These are phyloP conservation scores for Penicillium frequentans DNA, from an alignment of 2,329 filamentous ascomycete species.

Conservation along the genomic window DNA sequence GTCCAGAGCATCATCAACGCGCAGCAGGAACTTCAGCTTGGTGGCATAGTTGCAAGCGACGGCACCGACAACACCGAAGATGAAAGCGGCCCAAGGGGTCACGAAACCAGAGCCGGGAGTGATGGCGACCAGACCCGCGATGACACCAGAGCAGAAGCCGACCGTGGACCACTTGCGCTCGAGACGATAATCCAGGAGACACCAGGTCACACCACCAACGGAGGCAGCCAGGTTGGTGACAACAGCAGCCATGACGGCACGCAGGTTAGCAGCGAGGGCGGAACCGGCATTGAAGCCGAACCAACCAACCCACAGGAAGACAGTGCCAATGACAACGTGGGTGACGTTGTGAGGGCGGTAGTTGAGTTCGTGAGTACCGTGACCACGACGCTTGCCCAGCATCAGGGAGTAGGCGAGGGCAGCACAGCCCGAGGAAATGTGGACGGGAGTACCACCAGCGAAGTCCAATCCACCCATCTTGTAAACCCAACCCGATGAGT, in stretches of 20 bases:
- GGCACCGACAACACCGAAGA: slow-evolving; percentile 76
- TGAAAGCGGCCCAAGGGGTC: slow-evolving; percentile 77
- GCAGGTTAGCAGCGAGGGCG: slow-evolving; percentile 76
- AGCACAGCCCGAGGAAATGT: slow-evolving; percentile 79
- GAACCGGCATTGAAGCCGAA: slow-evolving; percentile 93
- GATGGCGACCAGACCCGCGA: slow-evolving; percentile 83
- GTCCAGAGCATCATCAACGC: slow-evolving; percentile 81
- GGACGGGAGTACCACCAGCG: slow-evolving; percentile 85
- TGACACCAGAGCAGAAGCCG: slow-evolving; percentile 87
- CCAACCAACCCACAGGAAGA: slow-evolving; percentile 95
- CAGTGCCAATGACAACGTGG: slow-evolving; percentile 86
- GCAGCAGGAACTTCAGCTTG: slow-evolving; percentile 81
- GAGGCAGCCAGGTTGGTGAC: slow-evolving; percentile 85
- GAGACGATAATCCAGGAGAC: slow-evolving; percentile 81
- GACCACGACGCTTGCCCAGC: slow-evolving; percentile 80
- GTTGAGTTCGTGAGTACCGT: slow-evolving; percentile 84
- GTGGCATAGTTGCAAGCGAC: slow-evolving; percentile 84
- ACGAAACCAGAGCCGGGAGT: slow-evolving; percentile 87
- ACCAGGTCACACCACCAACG: slow-evolving; percentile 85
- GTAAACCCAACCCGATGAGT: slow-evolving; percentile 75
- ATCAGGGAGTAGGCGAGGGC: slow-evolving; percentile 89
- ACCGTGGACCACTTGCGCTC: slow-evolving; percentile 92
- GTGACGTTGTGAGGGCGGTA: slow-evolving; percentile 92
- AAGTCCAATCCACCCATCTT: slow-evolving; percentile 82
- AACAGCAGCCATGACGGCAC: slow-evolving; percentile 81